A percentile compares a stretch with the other conserved stretches of the same genome.
Conservation (phyloP, 2,329 filamentous ascomycete genomes). For the Stagonosporopsis chrysanthemi region DNA sequence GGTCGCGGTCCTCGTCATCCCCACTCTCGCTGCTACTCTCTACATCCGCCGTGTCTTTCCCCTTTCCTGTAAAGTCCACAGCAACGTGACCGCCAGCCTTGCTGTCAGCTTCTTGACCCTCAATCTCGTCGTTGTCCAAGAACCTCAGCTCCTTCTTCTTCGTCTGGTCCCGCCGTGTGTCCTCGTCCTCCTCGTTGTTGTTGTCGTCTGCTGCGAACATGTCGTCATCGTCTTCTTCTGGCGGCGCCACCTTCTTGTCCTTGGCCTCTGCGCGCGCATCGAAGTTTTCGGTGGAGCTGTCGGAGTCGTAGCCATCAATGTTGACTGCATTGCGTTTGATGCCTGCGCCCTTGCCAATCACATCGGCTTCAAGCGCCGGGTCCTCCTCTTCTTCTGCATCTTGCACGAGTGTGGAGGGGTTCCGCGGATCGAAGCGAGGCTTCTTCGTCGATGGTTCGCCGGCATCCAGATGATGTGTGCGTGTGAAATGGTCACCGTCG, state of each 20-base stretch:
- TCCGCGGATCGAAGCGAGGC: conserved; percentile 91
- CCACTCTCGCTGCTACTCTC: conserved; percentile 66
- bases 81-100: conserved; percentile 75
- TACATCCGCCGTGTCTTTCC: conserved; percentile 64
- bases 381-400: conserved; percentile 79
- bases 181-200: conserved; percentile 61
- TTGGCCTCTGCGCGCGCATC: conserved; percentile 72
- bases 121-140: conserved; percentile 70
- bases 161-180: conserved; percentile 60
- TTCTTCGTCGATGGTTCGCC: conserved; percentile 70
- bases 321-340: conserved; percentile 95
- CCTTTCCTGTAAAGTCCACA: conserved; percentile 61
- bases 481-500: conserved; percentile 80
- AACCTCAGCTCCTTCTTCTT: conserved; percentile 71
- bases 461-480: conserved; percentile 71
- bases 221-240: conserved; percentile 66
- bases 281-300: conserved; percentile 90
- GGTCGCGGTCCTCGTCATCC: conserved; percentile 71
- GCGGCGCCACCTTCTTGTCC: conserved; percentile 55
- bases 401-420: conserved; percentile 88
- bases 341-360: conserved; percentile 77
- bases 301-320: conserved; percentile 94
- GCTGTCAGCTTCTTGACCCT: conserved; percentile 78
- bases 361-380: conserved; percentile 84
- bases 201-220: conserved; percentile 82